These are phyloP conservation scores for Boletus reticuloceps DNA, from an alignment of 768 basidiomycete species.

Conservation along the genomic window DNA sequence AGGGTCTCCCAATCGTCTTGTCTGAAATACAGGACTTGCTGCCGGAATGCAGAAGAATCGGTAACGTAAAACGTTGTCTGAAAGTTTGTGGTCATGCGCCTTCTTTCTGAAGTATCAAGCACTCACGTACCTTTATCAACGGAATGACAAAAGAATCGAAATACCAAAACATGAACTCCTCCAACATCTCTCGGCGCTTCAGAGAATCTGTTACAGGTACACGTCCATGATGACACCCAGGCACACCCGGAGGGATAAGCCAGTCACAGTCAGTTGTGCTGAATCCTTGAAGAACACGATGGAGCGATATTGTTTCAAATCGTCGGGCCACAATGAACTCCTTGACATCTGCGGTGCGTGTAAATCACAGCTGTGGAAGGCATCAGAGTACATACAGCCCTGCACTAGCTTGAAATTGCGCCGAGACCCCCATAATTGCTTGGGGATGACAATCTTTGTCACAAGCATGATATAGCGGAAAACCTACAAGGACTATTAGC, in stretches of 20 bases:
- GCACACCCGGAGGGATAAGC: conserved; percentile 51
- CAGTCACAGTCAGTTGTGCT: conserved; percentile 75
- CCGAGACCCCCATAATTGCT: conserved; percentile 73
- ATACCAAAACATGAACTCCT: conserved; percentile 94
- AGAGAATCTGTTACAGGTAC: conserved; percentile 63
- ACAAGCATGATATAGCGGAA: conserved; percentile 61
- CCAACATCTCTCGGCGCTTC: conserved; percentile 77
- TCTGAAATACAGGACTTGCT: conserved; percentile 85
- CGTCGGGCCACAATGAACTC: conserved; percentile 72
- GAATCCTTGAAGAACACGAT: conserved; percentile 74
- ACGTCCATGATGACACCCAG: conserved; percentile 41
- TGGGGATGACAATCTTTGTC: conserved; percentile 70
- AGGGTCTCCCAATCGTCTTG: conserved; percentile 92
- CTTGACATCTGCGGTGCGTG: conserved; percentile 54
- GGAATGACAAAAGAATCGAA: conserved; percentile 83
- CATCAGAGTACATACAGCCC: conserved; percentile 42
- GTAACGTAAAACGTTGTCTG: conserved; percentile 95
- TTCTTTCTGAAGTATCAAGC: neutral
- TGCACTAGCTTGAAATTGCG: conserved; percentile 61
- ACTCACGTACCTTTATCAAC: conserved; percentile 63
- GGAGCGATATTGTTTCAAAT: conserved; percentile 79
- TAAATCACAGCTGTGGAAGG: neutral
- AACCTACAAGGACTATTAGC: conserved; percentile 45
- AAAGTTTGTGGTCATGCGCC: neutral
- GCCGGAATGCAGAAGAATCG: conserved; percentile 81